Percentiles rank a stretch among this genome's conserved stretches.
These are phyloP conservation scores for Ilex paraguariensis DNA, from an alignment of 305 asterid species.

Conservation along the genomic window DNA sequence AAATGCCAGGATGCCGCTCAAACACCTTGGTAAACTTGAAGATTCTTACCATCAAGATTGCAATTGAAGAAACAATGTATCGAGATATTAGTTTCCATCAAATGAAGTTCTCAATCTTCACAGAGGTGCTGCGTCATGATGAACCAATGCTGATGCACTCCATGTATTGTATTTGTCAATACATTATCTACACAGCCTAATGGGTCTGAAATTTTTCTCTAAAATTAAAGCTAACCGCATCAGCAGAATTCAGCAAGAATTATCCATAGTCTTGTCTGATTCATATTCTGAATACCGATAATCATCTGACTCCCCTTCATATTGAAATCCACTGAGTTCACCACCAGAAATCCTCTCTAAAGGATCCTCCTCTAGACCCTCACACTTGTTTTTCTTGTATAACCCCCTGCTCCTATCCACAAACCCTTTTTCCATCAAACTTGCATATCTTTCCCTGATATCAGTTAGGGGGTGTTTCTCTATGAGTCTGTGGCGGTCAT, in stretches of 20 bases:
- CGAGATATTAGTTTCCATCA: too few relatives aligned
- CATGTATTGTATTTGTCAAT: too few relatives aligned
- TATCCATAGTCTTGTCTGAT: slow-evolving; percentile 37
- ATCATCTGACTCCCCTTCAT: slow-evolving; percentile 46
- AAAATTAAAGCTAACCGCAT: background rate
- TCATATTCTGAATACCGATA: slow-evolving; percentile 50
- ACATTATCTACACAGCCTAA: too few relatives aligned
- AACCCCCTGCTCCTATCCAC: slow-evolving; percentile 72
- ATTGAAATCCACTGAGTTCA: slow-evolving; percentile 27
- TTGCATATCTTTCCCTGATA: slow-evolving; percentile 47
- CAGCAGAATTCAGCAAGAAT: background rate
- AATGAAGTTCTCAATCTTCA: too few relatives aligned
- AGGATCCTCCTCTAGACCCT: slow-evolving; percentile 21
- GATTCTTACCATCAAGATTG: too few relatives aligned
- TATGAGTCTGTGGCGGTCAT: slow-evolving; percentile 49
- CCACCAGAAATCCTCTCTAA: slow-evolving; percentile 10
- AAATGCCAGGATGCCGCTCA: slow-evolving; percentile 87
- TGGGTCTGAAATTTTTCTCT: too few relatives aligned
- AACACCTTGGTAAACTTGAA: slow-evolving; percentile 81
- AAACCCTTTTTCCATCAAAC: slow-evolving; percentile 69
- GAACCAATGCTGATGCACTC: too few relatives aligned
- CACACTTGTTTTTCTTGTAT: slow-evolving; percentile 35
- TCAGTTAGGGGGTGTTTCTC: slow-evolving; percentile 72
- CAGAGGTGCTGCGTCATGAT: too few relatives aligned
- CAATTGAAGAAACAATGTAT: too few relatives aligned